Conservation (phyloP, 2,329 filamentous ascomycete genomes). For the Xylariaceae sp. region DNA sequence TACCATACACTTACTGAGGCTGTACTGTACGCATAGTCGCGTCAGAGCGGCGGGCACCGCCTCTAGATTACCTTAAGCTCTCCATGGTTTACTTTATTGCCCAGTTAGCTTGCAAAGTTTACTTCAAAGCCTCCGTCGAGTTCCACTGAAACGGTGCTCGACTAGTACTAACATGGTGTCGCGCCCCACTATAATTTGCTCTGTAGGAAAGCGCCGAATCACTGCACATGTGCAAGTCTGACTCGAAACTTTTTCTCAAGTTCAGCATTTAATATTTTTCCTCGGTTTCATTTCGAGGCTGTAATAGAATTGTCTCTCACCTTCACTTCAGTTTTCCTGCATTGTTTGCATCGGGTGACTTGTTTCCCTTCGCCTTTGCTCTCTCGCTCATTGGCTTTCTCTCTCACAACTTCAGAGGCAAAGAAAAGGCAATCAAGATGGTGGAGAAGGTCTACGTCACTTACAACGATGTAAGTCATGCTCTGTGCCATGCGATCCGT, state of each 20-base stretch:
- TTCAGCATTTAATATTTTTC: constrained; percentile 22
- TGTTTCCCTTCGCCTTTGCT: neutral
- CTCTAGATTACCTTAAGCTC: too few species aligned
- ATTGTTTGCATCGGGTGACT: too few species aligned
- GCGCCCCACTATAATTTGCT: constrained; percentile 9
- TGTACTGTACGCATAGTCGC: too few species aligned
- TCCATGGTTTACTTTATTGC: too few species aligned
- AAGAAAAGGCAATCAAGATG: constrained; percentile 59
- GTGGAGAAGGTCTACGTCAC: constrained; percentile 87
- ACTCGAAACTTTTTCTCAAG: constrained; percentile 24
- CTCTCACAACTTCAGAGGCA: neutral
- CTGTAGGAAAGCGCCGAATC: constrained; percentile 4
- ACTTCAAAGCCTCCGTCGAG: neutral
- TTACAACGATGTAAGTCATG: constrained; percentile 79
- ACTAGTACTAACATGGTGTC: constrained; percentile 6
- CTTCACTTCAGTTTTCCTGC: neutral
- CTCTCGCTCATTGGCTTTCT: neutral
- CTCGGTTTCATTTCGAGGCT: constrained; percentile 3
- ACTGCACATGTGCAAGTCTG: constrained; percentile 12
- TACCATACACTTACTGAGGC: too few species aligned
- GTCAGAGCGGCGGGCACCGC: too few species aligned
- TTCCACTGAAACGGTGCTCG: neutral
- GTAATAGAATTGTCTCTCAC: neutral
- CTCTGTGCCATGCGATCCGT: constrained; percentile 27
- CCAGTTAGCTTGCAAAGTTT: neutral